These are phyloP conservation scores for Cladorrhinum sp. DNA, from an alignment of 2,329 filamentous ascomycete species.

Conservation along the genomic window DNA sequence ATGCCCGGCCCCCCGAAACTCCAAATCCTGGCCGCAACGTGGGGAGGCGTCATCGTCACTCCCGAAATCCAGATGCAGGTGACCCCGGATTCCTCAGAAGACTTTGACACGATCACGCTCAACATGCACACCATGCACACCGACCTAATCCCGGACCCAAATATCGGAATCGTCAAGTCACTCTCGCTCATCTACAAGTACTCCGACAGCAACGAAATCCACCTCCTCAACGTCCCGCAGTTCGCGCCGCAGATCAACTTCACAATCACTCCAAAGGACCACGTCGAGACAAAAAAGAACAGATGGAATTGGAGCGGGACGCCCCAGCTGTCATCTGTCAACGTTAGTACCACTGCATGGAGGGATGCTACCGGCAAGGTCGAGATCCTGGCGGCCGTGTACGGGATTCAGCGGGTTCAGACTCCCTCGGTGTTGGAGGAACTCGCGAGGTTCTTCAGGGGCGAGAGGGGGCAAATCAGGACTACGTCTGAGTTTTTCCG, in stretches of 20 bases:
- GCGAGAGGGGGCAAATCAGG: not conserved
- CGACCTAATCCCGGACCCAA: not conserved
- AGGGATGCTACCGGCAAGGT: not conserved
- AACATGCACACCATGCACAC: slow-evolving; percentile 4
- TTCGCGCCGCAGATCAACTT: not conserved
- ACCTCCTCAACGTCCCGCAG: not conserved
- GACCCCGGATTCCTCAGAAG: not conserved
- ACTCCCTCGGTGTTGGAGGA: not conserved
- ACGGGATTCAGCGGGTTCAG: not conserved
- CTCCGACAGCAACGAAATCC: not conserved
- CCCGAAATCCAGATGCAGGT: not conserved
- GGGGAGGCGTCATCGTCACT: not conserved
- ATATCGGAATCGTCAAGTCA: not conserved
- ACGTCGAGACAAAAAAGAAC: not conserved
- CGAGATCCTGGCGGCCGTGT: not conserved
- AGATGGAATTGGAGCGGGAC: not conserved
- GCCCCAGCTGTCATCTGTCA: not conserved
- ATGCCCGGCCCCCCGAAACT: not conserved
- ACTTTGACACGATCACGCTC: not conserved
- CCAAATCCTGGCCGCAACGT: not conserved
- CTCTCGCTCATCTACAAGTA: not conserved
- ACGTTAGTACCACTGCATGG: not conserved
- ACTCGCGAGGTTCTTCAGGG: not conserved
- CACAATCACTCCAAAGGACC: not conserved
- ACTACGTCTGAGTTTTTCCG: not conserved